phyloP scores from a whole-genome alignment of 768 basidiomycete species.

The Tulasnella sp. region DNA sequence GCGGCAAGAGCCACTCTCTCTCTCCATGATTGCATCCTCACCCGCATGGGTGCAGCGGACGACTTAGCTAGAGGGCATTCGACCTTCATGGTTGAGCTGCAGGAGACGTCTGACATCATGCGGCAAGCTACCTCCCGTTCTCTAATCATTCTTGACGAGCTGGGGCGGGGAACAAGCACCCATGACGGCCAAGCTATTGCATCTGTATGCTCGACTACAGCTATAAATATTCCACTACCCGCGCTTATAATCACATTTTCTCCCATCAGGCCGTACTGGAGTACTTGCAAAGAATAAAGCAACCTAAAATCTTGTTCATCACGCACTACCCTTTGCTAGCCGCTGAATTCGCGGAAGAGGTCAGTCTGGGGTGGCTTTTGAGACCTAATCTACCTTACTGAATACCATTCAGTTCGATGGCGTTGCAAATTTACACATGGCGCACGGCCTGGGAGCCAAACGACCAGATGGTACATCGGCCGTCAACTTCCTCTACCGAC shows the following conservation, averaged over 20 bases:
- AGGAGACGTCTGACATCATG: constrained; percentile 88
- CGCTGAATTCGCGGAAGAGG: constrained; percentile 43
- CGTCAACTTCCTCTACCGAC: constrained; percentile 81
- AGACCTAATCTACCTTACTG: not conserved
- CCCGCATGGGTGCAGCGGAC: constrained; percentile 91
- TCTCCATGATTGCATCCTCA: constrained; percentile 79
- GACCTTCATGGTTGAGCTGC: constrained; percentile 96
- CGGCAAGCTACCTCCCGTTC: constrained; percentile 67
- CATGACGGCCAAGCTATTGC: constrained; percentile 60
- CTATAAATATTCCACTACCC: constrained; percentile 28
- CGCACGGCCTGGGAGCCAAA: constrained; percentile 11
- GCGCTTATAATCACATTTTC: not conserved
- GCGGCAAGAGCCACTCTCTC: constrained; percentile 67
- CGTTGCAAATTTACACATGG: constrained; percentile 80
- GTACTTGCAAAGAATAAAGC: constrained; percentile 54
- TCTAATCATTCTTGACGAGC: constrained; percentile 79
- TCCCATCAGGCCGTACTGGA: constrained; percentile 60
- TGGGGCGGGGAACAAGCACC: constrained; percentile 87
- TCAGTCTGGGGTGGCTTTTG: not conserved
- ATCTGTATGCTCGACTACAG: constrained; percentile 21
- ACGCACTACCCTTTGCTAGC: constrained; percentile 91
- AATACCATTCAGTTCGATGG: constrained; percentile 43
- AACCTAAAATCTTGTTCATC: constrained; percentile 82
- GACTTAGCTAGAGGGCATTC: constrained; percentile 82
- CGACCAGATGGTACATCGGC: constrained; percentile 59